Conservation (phyloP, 225 moss, liverwort and hornwort genomes). For the Climacium dendroides region DNA sequence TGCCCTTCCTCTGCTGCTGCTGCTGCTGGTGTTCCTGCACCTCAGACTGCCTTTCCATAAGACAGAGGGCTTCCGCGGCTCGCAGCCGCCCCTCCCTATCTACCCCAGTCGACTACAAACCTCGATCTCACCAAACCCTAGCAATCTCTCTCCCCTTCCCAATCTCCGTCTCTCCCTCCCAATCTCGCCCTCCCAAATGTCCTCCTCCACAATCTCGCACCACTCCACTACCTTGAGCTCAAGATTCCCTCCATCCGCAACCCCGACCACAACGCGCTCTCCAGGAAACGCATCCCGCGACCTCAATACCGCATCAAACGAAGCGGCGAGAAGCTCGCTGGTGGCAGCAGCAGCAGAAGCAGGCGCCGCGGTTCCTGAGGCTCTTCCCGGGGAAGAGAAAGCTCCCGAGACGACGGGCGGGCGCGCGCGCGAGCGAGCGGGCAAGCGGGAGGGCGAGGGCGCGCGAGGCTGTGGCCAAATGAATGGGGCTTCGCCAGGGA, state of each 20-base stretch:
- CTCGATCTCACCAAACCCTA: conserved; percentile 33
- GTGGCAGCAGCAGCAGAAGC: background rate
- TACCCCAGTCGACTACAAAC: conserved; percentile 19
- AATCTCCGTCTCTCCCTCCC: background rate
- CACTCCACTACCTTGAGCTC: background rate
- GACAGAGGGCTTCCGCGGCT: conserved; percentile 49
- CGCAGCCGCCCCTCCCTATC: conserved; percentile 47
- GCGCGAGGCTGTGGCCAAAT: background rate
- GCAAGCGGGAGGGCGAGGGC: background rate
- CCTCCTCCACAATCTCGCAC: background rate
- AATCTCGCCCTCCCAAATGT: background rate
- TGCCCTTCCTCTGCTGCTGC: background rate
- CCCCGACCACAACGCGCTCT: background rate
- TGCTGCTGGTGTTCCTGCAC: conserved; percentile 13
- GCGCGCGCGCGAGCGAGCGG: background rate
- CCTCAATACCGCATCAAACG: background rate
- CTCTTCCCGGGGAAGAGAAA: background rate
- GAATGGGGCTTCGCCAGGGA: background rate
- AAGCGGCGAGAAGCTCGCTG: background rate
- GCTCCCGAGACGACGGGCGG: background rate
- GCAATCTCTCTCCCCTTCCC: background rate
- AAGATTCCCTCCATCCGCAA: conserved; percentile 7
- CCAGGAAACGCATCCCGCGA: background rate
- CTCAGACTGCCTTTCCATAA: conserved; percentile 50
- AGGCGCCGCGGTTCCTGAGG: background rate